Percentiles rank a stretch among this genome's conserved stretches.
Evolutionary conservation across 441 rosid genomes (phyloP).

Genomic region (Hura crepitans): DNA sequence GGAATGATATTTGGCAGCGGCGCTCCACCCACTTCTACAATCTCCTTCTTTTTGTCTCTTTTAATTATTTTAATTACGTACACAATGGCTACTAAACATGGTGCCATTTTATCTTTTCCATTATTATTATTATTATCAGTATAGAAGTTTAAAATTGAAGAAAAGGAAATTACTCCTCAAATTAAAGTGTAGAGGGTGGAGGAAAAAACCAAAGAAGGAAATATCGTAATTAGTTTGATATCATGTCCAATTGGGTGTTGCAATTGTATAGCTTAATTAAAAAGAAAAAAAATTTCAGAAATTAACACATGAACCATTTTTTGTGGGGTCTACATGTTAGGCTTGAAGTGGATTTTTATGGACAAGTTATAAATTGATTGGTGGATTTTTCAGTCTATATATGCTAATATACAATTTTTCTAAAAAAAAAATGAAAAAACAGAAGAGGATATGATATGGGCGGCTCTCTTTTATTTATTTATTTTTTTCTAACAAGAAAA

Average conservation of each 20-base stretch:
- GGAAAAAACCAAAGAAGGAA: not conserved
- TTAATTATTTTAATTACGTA: slow-evolving; percentile 46
- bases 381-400: too few relatives aligned
- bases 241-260: not conserved
- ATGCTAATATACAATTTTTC: too few relatives aligned
- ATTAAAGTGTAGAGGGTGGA: slow-evolving; percentile 5
- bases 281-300: not conserved
- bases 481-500: too few relatives aligned
- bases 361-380: too few relatives aligned
- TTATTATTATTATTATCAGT: slow-evolving; percentile 29
- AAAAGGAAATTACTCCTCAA: not conserved
- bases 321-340: too few relatives aligned
- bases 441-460: too few relatives aligned
- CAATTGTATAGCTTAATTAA: not conserved
- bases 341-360: too few relatives aligned
- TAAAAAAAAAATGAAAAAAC: too few relatives aligned
- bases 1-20: slow-evolving; percentile 74
- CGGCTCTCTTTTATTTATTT: too few relatives aligned
- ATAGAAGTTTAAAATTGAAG: slow-evolving; percentile 15
- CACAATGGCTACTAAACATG: slow-evolving; percentile 29
- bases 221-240: not conserved
- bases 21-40: slow-evolving; percentile 29
- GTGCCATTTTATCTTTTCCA: slow-evolving; percentile 29
- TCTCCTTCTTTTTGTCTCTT: slow-evolving; percentile 43
- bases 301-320: too few relatives aligned